Conservation (phyloP, 23 red algal species). For the Gracilariopsis chorda region DNA sequence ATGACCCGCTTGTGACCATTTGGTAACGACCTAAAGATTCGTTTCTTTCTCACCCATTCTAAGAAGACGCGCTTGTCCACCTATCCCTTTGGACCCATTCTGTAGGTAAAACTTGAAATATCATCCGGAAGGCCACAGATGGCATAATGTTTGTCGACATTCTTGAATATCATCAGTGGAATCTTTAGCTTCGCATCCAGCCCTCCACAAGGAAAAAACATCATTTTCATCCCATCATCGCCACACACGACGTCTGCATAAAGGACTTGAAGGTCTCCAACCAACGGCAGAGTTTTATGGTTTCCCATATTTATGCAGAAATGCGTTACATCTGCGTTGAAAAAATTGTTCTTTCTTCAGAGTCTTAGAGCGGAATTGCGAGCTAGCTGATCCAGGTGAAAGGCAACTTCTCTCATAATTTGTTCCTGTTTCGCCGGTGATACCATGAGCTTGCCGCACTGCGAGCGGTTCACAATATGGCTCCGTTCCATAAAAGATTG, state of each 20-base stretch:
- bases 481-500: too few relatives aligned
- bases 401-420: too few relatives aligned
- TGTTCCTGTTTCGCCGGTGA: too few relatives aligned
- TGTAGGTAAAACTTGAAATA: neutral
- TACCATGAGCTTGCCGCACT: too few relatives aligned
- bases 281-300: neutral
- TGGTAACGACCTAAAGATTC: neutral
- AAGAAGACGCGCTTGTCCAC: neutral
- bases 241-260: neutral
- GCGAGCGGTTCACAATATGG: too few relatives aligned
- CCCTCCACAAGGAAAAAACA: neutral
- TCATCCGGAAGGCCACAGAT: neutral
- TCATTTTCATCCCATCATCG: neutral
- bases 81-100: neutral
- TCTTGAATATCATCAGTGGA: conserved; percentile 3
- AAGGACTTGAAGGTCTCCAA: neutral
- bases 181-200: neutral
- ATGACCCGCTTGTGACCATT: neutral
- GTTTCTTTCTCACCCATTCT: too few relatives aligned
- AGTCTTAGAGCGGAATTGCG: too few relatives aligned
- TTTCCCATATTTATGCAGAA: neutral
- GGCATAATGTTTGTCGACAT: neutral
- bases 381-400: too few relatives aligned
- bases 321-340: too few relatives aligned
- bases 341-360: too few relatives aligned